Conservation (phyloP, 2,329 filamentous ascomycete genomes). For the Coniochaeta sp. region DNA sequence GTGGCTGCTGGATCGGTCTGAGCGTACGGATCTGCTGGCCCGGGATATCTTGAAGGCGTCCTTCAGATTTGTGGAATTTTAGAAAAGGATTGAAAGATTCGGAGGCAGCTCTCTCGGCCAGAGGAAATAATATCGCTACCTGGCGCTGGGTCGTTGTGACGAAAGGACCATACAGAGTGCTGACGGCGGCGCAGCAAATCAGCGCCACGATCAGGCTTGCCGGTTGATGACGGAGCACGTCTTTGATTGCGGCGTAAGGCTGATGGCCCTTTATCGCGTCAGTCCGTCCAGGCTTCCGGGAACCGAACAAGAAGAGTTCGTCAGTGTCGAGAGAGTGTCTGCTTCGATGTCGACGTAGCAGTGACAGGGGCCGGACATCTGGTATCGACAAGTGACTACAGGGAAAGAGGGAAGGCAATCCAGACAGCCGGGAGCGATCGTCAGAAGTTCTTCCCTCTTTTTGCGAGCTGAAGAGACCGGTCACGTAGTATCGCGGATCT, state of each 20-base stretch:
- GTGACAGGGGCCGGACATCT: not conserved
- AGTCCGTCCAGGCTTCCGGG: not conserved
- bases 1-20: not conserved
- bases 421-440: slow-evolving; percentile 5
- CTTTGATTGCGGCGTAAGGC: not conserved
- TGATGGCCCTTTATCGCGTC: not conserved
- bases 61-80: not conserved
- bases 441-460: slow-evolving; percentile 3
- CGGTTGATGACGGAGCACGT: not conserved
- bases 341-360: not conserved
- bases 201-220: not conserved
- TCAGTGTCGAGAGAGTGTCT: not conserved
- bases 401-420: not conserved
- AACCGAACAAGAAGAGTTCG: not conserved
- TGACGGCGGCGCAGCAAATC: not conserved
- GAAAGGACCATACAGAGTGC: not conserved
- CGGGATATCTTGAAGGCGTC: not conserved
- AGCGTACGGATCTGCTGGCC: not conserved
- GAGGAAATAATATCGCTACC: not conserved
- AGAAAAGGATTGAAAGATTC: not conserved
- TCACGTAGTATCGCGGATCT: not conserved
- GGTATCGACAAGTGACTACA: not conserved
- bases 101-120: not conserved
- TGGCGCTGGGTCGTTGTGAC: not conserved
- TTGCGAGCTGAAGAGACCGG: not conserved